Evolutionary conservation across 129 eudicot species (phyloP), one percentile per base, ranked within the genome.

Genomic region (Escallonia rubra): DNA sequence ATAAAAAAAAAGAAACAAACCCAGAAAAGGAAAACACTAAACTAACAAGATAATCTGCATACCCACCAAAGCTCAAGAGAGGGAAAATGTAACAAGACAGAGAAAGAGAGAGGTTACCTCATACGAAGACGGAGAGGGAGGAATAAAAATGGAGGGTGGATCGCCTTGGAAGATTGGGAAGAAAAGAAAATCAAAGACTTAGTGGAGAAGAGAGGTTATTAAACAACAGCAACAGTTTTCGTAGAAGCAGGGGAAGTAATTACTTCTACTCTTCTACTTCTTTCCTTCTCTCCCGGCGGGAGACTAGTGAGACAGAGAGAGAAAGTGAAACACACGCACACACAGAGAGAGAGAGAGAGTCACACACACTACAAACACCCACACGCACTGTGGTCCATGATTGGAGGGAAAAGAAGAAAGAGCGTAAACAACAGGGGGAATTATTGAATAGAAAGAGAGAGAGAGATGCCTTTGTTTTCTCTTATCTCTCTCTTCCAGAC

Each of bases 201-300:
- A 5, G 57, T 65, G 14, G 61, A 58, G 41, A 43, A 52, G n/a
- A 53, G 39, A 45, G 6, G n/a, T 10, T 16, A 52, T 8, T 8
- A 49, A 34, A 63, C 59, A 13, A 62, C 41, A 57, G 54, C n/a
- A 69, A 66, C 23, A 77, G 85, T 81, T 83, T 23, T 59, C 87
- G 90, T 83, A 83, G 81, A 87, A 83, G 90, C 70, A 66, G 82
- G 74, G 78, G 77, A 76, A 81, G 46, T 50, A 72, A 56, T 87
- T 78, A 64, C 95, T 83, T 87, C 85, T 78, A 83, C 95, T 87
- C 95, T 65, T 83, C 83, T 71, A 81, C 90, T 83, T 78, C 85
- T 87, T 78, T 81, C 85, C 90, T 78, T 81, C 73, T 56, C 81
- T 73, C 83, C 83, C 90, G 87, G 79, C 95, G 85, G 84, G 50